A percentile compares a stretch with the other conserved stretches of the same genome.
phyloP scores from a whole-genome alignment of 805 yeast genomes.

The Monosporozyma unispora region DNA sequence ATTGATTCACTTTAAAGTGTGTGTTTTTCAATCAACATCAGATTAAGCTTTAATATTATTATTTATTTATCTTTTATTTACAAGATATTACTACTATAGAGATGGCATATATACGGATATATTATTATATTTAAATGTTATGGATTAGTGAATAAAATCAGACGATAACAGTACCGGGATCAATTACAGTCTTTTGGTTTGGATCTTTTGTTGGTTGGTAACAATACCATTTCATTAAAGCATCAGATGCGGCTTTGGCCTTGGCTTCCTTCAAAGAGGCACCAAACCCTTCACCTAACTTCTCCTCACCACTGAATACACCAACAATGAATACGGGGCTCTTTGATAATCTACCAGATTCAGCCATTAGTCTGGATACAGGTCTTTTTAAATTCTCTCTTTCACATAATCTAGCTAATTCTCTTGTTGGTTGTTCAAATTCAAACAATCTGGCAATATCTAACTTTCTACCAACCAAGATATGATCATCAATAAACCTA shows the following conservation, averaged over 20 bases:
- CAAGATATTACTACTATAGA: background rate
- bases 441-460: slow-evolving; percentile 66
- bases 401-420: slow-evolving; percentile 65
- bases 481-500: slow-evolving; percentile 61
- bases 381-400: slow-evolving; percentile 70
- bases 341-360: slow-evolving; percentile 80
- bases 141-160: slow-evolving; percentile 15
- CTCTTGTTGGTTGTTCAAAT: slow-evolving; percentile 80
- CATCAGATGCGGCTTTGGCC: slow-evolving; percentile 83
- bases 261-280: slow-evolving; percentile 84
- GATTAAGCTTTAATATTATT: background rate
- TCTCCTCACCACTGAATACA: slow-evolving; percentile 71
- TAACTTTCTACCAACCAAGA: slow-evolving; percentile 76
- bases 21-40: background rate
- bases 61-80: background rate
- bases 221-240: slow-evolving; percentile 85
- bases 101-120: background rate
- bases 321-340: slow-evolving; percentile 88
- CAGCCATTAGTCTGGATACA: slow-evolving; percentile 75
- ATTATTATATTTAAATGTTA: background rate
- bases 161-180: slow-evolving; percentile 38
- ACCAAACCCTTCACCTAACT: slow-evolving; percentile 93
- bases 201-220: slow-evolving; percentile 63
- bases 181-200: slow-evolving; percentile 43
- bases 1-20: background rate